Evolutionary conservation across 176 grass and related monocot species (phyloP).

Genomic region (Oryza meyeriana): DNA sequence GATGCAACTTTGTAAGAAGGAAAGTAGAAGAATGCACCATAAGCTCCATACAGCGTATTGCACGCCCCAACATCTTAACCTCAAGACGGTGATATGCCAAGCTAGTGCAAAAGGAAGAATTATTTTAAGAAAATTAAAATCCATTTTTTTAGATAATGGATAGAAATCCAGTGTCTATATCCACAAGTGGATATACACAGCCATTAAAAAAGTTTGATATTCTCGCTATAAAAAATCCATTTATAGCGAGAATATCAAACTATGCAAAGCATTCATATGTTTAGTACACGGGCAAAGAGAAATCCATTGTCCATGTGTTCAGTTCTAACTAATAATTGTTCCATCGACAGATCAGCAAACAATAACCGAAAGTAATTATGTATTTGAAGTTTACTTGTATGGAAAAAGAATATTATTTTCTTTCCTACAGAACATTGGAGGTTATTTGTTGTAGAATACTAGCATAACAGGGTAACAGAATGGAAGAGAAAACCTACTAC

Average conservation of each 20-base stretch:
- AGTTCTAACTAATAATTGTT: not conserved
- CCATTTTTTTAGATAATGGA: too few species aligned
- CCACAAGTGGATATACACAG: too few species aligned
- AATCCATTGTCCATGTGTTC: not conserved
- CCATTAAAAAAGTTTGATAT: too few species aligned
- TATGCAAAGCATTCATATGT: not conserved
- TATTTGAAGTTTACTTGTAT: not conserved
- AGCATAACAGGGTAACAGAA: not conserved
- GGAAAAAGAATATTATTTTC: not conserved
- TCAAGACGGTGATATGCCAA: conserved; percentile 4
- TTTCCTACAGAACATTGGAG: not conserved
- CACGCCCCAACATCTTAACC: conserved; percentile 35
- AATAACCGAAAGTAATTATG: not conserved
- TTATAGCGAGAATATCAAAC: not conserved
- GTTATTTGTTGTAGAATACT: not conserved
- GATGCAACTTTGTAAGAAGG: conserved; percentile 50
- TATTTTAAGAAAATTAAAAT: not conserved
- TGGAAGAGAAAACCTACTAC: not conserved
- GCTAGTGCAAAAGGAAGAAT: not conserved
- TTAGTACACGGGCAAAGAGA: not conserved
- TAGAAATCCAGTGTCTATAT: too few species aligned
- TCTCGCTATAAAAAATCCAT: not conserved
- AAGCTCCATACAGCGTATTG: conserved; percentile 45
- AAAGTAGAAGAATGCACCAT: conserved; percentile 65
- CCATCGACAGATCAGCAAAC: not conserved